These are phyloP conservation scores for Coniella lustricola DNA, from an alignment of 2,329 filamentous ascomycete species.

Conservation along the genomic window DNA sequence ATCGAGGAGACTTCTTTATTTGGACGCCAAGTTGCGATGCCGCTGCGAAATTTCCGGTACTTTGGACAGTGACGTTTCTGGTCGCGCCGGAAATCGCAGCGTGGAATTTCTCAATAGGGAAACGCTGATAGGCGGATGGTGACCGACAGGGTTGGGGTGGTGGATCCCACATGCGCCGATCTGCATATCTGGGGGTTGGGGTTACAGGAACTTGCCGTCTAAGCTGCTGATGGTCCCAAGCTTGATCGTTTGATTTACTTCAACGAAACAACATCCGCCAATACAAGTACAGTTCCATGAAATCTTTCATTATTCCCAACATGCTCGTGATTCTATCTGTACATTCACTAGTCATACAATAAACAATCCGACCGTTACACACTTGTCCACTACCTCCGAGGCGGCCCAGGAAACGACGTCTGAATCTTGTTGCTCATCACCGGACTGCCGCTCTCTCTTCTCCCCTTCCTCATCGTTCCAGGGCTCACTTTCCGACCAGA, in stretches of 20 bases:
- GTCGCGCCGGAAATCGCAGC: neutral
- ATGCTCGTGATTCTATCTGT: too few relatives aligned
- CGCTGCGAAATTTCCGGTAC: too few relatives aligned
- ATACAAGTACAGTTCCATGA: too few relatives aligned
- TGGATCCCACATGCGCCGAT: neutral
- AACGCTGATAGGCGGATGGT: neutral
- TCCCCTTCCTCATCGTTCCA: slow-evolving; percentile 3
- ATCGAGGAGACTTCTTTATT: neutral
- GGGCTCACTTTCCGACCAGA: slow-evolving; percentile 2
- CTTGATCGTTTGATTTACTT: too few relatives aligned
- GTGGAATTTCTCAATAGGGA: neutral
- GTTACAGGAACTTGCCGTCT: too few relatives aligned
- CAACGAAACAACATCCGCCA: too few relatives aligned
- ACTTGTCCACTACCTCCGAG: slow-evolving; percentile 13
- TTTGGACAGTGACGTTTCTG: neutral
- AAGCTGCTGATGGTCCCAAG: too few relatives aligned
- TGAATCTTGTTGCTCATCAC: slow-evolving; percentile 30
- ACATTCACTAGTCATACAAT: neutral
- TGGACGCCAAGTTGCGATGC: too few relatives aligned
- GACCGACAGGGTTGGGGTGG: neutral
- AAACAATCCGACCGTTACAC: neutral
- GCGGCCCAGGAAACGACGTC: slow-evolving; percentile 34
- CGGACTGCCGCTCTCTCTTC: slow-evolving; percentile 24
- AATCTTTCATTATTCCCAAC: too few relatives aligned
- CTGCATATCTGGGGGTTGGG: too few relatives aligned